Base-by-base conservation (phyloP, 2,329 filamentous ascomycete genomes). In the Clonostachys sp. region DNA sequence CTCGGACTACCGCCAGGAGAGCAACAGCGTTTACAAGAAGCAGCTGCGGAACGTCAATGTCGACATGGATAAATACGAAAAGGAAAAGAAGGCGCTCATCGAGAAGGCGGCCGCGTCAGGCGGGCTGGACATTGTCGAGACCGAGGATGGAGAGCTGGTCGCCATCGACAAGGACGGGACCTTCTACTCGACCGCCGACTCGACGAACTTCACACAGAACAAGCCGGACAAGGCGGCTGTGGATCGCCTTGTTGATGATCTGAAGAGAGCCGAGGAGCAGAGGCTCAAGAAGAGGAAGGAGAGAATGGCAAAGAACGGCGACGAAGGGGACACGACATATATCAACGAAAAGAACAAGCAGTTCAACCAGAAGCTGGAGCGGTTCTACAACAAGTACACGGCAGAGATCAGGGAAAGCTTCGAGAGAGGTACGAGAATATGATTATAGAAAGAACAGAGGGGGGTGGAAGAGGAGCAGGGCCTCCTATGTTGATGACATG, bases 261-360 rank as follows among this genome's bases (percentile, higher is more conserved):
- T 97, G 61, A 81, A 84, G 62, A 91, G 92, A 72, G 90, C 91
- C 2, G 94, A 99, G 69, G 91, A 95, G 58, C 79, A 84, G 45
- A 78, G 91, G 45, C 63, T 95, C 61, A 95, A 91, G 78, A 95
- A 95, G 74, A 79, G 91, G 58, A 84, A 81, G 64, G 89, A 95
- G 55, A 79, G 91, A 46, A 83, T 87, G 64, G 81, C 82, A 12
- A 81, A 84, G 63, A 86, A 85, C 52, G 90, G 91, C 49, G 91
- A 95, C 53, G 88, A 91, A 43, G 86, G 83, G 30, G 94, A 99
- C 67, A 88, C 97, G 58, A 97, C 92, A 8, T 97, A 96, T 70
- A 99, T 99, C 80, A 99, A 99, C 72, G 91, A 96, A 72, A 96
- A 99, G 86, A 99, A 99, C 78, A 97, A 97, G 78, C 91, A 96